Conservation (phyloP, 345 rosid species). For the Rhizophora apiculata region DNA sequence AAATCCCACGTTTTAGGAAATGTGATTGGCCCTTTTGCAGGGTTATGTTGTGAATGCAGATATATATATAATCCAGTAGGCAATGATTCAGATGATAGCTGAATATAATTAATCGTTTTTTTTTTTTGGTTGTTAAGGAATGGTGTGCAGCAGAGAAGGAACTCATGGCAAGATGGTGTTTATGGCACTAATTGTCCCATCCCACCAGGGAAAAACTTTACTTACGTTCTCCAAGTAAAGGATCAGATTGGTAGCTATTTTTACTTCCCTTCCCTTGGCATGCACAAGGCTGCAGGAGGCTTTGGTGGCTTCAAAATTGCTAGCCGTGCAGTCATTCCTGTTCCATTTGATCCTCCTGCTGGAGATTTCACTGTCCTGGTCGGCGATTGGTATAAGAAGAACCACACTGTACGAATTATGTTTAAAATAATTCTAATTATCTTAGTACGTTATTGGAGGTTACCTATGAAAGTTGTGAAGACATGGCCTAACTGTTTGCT, state of each 20-base stretch:
- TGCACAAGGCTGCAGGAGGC: slow-evolving; percentile 87
- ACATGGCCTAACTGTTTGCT: neutral
- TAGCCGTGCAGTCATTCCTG: slow-evolving; percentile 73
- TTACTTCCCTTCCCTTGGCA: slow-evolving; percentile 75
- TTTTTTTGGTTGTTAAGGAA: slow-evolving; percentile 37
- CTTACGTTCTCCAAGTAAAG: slow-evolving; percentile 69
- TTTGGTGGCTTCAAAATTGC: slow-evolving; percentile 63
- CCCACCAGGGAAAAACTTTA: slow-evolving; percentile 74
- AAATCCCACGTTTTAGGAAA: too few relatives aligned
- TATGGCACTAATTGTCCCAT: slow-evolving; percentile 81
- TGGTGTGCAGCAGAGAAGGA: slow-evolving; percentile 78
- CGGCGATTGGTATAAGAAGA: slow-evolving; percentile 73
- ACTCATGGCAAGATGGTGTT: slow-evolving; percentile 82
- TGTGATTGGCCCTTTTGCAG: too few relatives aligned
- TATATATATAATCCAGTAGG: neutral
- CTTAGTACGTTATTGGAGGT: too few relatives aligned
- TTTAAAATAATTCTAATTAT: neutral
- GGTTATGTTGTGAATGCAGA: too few relatives aligned
- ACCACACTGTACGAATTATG: slow-evolving; percentile 50
- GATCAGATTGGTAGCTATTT: slow-evolving; percentile 85
- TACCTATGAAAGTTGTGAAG: too few relatives aligned
- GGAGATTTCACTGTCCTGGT: slow-evolving; percentile 64
- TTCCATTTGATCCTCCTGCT: slow-evolving; percentile 68
- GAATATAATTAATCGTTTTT: neutral
- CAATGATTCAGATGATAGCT: neutral